Evolutionary conservation across 352 stramenopile genomes (phyloP).

Genomic region (Phytophthora podocarpi): DNA sequence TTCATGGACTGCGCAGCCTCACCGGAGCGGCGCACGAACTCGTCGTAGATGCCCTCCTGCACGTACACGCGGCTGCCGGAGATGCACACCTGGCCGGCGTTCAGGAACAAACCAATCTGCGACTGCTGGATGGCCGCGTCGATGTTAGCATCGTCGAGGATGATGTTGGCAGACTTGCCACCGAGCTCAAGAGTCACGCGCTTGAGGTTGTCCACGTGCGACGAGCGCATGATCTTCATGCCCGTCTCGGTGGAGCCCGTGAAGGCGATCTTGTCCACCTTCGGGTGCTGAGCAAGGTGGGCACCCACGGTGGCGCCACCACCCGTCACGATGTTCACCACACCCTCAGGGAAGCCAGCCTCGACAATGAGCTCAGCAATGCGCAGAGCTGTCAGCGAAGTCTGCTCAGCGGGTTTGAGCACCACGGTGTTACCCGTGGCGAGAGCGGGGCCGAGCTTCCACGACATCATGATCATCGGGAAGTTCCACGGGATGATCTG

Average conservation of each 20-base stretch:
- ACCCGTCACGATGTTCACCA: constrained; percentile 83
- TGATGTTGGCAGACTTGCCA: constrained; percentile 83
- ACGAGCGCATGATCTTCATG: constrained; percentile 64
- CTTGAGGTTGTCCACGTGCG: constrained; percentile 76
- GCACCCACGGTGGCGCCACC: constrained; percentile 45
- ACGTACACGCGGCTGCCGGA: constrained; percentile 87
- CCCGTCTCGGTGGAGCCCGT: constrained; percentile 74
- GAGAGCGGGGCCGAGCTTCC: constrained; percentile 92
- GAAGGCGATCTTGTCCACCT: constrained; percentile 87
- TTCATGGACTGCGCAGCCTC: constrained; percentile 53
- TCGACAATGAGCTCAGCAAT: constrained; percentile 82
- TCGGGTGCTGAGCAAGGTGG: constrained; percentile 50
- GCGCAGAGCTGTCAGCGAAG: constrained; percentile 46
- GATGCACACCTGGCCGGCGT: constrained; percentile 89
- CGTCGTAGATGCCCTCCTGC: constrained; percentile 88
- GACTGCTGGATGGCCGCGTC: constrained; percentile 56
- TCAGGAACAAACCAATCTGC: constrained; percentile 80
- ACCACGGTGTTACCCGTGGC: constrained; percentile 92
- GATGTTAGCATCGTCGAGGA: constrained; percentile 74
- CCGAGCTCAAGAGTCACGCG: constrained; percentile 78
- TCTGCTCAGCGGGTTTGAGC: constrained; percentile 93
- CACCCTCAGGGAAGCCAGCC: constrained; percentile 76
- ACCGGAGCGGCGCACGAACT: constrained; percentile 76
- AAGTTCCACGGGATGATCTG: constrained; percentile 94
- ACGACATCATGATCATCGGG: constrained; percentile 94